phyloP scores from a whole-genome alignment of 371 early-diverging fungal genomes.

The Paraphysoderma sedebokerense region DNA sequence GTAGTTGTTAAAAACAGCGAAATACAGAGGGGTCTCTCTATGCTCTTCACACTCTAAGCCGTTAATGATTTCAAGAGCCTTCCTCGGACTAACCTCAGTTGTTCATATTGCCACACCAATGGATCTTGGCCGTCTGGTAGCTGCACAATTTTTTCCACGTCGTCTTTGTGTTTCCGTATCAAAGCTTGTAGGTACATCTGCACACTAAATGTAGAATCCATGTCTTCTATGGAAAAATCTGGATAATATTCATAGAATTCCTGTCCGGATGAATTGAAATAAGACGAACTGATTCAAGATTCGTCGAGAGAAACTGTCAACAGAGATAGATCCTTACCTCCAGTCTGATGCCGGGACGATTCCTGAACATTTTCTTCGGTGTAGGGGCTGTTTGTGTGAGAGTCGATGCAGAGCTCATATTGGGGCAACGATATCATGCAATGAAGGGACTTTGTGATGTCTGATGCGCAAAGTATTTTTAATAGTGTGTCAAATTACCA shows the following conservation, averaged over 20 bases:
- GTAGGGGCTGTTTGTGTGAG: too few relatives aligned
- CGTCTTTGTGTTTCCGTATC: constrained; percentile 42
- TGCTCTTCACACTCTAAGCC: not conserved
- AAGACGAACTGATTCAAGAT: too few relatives aligned
- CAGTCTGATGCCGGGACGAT: too few relatives aligned
- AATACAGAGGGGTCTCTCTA: not conserved
- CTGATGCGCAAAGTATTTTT: too few relatives aligned
- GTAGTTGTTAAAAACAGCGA: not conserved
- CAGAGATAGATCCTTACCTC: too few relatives aligned
- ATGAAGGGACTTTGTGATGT: too few relatives aligned
- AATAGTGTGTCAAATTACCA: too few relatives aligned
- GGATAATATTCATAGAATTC: not conserved
- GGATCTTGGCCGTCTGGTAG: constrained; percentile 49
- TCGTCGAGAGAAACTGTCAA: too few relatives aligned
- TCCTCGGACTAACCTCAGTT: constrained; percentile 57
- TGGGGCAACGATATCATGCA: too few relatives aligned
- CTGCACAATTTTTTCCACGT: constrained; percentile 37
- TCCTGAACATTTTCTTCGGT: too few relatives aligned
- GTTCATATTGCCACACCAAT: constrained; percentile 77
- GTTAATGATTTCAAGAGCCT: not conserved
- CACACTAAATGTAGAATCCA: constrained; percentile 55
- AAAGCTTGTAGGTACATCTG: constrained; percentile 71
- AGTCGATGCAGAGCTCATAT: too few relatives aligned
- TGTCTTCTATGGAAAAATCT: constrained; percentile 25
- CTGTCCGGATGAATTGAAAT: too few relatives aligned